Percentiles rank a stretch among this genome's conserved stretches.
These are phyloP conservation scores for Trichophyton simii DNA, from an alignment of 2,329 filamentous ascomycete species.

Conservation along the genomic window DNA sequence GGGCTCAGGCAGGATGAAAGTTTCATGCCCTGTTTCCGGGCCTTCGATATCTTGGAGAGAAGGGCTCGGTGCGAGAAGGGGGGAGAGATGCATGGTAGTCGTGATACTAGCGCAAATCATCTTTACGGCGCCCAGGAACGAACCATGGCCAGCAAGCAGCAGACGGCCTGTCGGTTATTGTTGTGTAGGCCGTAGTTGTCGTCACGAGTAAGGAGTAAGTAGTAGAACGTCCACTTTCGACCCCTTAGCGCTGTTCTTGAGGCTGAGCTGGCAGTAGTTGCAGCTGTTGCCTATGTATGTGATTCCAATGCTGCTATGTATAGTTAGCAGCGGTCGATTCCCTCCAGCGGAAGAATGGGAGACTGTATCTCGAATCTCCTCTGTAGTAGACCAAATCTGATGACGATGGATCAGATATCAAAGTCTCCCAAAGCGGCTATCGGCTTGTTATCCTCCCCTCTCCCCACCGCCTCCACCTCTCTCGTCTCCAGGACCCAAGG, in stretches of 20 bases:
- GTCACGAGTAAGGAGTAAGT: background rate
- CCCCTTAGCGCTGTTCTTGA: background rate
- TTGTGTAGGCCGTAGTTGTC: background rate
- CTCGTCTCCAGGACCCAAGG: background rate
- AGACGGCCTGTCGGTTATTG: background rate
- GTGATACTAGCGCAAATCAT: background rate
- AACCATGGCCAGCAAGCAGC: background rate
- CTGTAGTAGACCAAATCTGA: background rate
- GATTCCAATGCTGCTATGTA: too few relatives aligned
- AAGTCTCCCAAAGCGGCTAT: constrained; percentile 1
- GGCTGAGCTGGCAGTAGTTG: background rate
- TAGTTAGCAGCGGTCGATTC: too few relatives aligned
- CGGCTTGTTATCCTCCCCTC: background rate
- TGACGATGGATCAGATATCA: background rate
- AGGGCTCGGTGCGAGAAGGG: background rate
- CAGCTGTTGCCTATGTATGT: too few relatives aligned
- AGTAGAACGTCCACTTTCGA: background rate
- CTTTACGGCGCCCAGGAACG: background rate
- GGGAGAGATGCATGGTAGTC: background rate
- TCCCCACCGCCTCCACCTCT: background rate
- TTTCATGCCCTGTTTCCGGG: background rate
- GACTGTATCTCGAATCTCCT: too few relatives aligned
- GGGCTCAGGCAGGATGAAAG: constrained; percentile 2
- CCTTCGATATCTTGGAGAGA: background rate
- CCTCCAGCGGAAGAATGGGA: too few relatives aligned